Conservation (phyloP, 768 basidiomycete genomes). For the Favolaschia claudopus region DNA sequence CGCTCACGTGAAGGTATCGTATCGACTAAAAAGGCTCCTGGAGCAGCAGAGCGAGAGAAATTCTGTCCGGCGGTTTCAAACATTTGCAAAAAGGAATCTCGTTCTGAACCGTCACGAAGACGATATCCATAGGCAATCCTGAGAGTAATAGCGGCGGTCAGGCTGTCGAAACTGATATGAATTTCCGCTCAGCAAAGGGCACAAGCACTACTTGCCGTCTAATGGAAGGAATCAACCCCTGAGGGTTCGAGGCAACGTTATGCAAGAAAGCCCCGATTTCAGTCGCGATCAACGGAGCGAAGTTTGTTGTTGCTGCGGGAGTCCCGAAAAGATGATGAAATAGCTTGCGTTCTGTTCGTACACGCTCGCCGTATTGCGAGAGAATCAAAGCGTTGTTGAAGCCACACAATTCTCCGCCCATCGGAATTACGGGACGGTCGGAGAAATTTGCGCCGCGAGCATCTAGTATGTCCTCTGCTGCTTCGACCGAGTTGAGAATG, state of each 20-base stretch:
- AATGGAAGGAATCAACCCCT: neutral
- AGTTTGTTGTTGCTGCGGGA: neutral
- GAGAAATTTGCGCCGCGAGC: slow-evolving; percentile 62
- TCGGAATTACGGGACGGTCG: slow-evolving; percentile 54
- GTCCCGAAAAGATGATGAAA: slow-evolving; percentile 20
- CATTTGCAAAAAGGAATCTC: neutral
- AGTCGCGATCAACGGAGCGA: neutral
- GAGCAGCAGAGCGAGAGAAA: neutral
- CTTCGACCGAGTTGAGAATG: slow-evolving; percentile 49
- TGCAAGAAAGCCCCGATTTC: neutral
- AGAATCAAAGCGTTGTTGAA: slow-evolving; percentile 21
- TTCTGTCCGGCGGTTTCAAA: slow-evolving; percentile 9
- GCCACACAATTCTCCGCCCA: slow-evolving; percentile 45
- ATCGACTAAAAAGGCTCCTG: neutral
- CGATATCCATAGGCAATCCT: slow-evolving; percentile 15
- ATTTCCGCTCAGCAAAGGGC: neutral
- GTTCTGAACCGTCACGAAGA: neutral
- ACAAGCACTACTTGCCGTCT: neutral
- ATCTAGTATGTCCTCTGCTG: slow-evolving; percentile 58
- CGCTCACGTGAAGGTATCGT: slow-evolving; percentile 6
- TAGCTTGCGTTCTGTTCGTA: slow-evolving; percentile 18
- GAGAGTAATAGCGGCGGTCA: neutral
- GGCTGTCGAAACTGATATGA: neutral
- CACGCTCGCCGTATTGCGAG: slow-evolving; percentile 19
- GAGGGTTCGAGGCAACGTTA: neutral